Evolutionary conservation across 495 filamentous ascomycete species (phyloP).

Genomic region (Cudoniella acicularis): DNA sequence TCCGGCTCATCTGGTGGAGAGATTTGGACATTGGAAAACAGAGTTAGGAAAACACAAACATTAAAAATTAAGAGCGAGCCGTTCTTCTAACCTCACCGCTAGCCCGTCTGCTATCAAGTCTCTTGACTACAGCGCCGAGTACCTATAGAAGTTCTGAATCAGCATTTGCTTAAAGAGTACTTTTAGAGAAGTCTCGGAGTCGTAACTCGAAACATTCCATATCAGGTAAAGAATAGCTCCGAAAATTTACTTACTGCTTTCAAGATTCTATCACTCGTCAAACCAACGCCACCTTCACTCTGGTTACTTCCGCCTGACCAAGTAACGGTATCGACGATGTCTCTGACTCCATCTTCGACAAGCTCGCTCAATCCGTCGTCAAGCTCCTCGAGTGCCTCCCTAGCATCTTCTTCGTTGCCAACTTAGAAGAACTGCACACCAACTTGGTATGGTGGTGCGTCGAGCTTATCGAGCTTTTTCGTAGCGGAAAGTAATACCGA

Average conservation of each 20-base stretch:
- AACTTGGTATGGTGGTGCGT: conserved; percentile 79
- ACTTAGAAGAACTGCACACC: conserved; percentile 98
- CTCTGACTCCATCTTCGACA: conserved; percentile 55
- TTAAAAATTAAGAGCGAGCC: no score
- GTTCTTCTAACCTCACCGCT: conserved; percentile 23
- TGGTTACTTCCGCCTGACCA: conserved; percentile 47
- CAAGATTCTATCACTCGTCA: conserved; percentile 66
- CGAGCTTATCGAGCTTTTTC: conserved; percentile 62
- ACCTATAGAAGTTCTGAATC: conserved; percentile 5
- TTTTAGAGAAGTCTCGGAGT: conserved; percentile 3
- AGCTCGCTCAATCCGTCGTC: conserved; percentile 68
- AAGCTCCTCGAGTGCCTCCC: conserved; percentile 61
- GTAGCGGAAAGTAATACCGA: conserved; percentile 64
- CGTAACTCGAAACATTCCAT: no score
- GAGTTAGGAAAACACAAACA: no score
- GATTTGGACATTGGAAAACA: no score
- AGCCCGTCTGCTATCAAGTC: conserved; percentile 49
- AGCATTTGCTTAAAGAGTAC: conserved; percentile 1
- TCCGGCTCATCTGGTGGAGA: no score
- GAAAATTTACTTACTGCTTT: conserved; percentile 47
- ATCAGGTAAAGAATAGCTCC: no score
- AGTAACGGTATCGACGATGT: conserved; percentile 93
- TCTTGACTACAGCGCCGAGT: conserved; percentile 60
- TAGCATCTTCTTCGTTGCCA: conserved; percentile 66
- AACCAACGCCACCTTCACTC: conserved; percentile 32